Base-by-base conservation (phyloP, 2,329 filamentous ascomycete species). In the Sphaerulina populicola region DNA sequence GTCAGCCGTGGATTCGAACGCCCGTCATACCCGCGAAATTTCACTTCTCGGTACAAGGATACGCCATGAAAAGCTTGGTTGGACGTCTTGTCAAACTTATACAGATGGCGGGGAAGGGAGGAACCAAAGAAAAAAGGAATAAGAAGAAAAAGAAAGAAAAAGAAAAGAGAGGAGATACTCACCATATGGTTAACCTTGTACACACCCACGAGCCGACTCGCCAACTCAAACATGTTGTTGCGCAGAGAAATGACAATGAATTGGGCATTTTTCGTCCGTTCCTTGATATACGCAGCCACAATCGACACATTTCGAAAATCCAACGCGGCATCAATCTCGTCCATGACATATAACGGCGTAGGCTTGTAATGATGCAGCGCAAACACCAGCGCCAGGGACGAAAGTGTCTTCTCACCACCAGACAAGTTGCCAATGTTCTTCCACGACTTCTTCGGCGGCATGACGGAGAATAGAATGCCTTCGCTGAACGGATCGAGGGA, bases 401-500 rank as follows among this genome's bases (percentile, higher is more conserved):
- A 93, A 56, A 98, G 73, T 35, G 93, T 98, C 80, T 98, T 98
- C 73, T 98, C 93, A 57, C 93, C 93, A 75, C 93, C 93, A 30
- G 85, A 91, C 61, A 98, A 68, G 68, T 98, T 97, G 66, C 86
- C 85, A 66, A 98, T 98, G 68, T 97, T 98, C 79, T 96, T 98
- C 94, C 94, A 98, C 65, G 86, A 93, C 79, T 98, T 98, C 80
- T 98, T 98, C 10, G 93, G 93, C 45, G 93, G 94, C 93, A 98
- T 98, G 59, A 98, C 94, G 50, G 85, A 91, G 75, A 98, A 98
- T 43, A 96, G 69, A 56, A 98, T 97, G 23, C 93, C 93, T 70
- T 98, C 93, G 6, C 86, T 89, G 75, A 98, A 98, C 0, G 93
- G 93, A 68, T 98, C 94, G 2, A 98, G 75, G 14, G 85, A 91